Evolutionary conservation across 306 rosid species (phyloP), one percentile per base, ranked within the genome.

Genomic region (Malus sylvestris): DNA sequence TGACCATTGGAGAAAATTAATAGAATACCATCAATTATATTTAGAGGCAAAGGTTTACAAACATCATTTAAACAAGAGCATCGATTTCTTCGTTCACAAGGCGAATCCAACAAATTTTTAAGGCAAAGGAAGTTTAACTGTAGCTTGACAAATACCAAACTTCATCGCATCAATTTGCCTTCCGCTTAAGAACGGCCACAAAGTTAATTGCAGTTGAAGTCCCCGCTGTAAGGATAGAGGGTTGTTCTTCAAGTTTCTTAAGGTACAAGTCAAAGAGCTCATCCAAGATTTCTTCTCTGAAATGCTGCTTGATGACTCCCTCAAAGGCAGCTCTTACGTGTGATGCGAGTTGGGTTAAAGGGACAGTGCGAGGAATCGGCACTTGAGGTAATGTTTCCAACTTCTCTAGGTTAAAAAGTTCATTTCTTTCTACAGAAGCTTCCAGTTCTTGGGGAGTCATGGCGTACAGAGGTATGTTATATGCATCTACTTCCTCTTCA

Each of bases 381-480:
- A n/a, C 23, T 12, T 2, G 53, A 40, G 53, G 71, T 67, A 67
- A 38, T 16, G 5, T 53, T 29, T 27, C 40, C 45, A 51, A 15
- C 10, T 23, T 71, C 29, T 71, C 63, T 55, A 79, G 4, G 15
- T 62, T 67, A 38, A 79, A 79, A 22, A n/a, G 23, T 58, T 78
- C 70, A 79, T 71, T 71, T 71, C 62, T 42, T 51, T 71, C 75
- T 20, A 71, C 63, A 20, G 64, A 10, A 20, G 20, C 75, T 71
- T 29, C 46, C 46, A 52, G 30, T 71, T 71, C 75, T 52, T 52
- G 46, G 19, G 75, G 13, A 33, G 75, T 30, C 75, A 53, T 32
- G 46, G 4, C 13, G 6, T 52, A 52, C 4, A 32, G 13, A 1
- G 64, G 64, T 32, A 71, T 1, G 30, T 53, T 52, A 53, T 52